Percentiles rank a stretch among this genome's conserved stretches.
Evolutionary conservation across 106 monocot species (phyloP).

Genomic region (Platanthera zijinensis): DNA sequence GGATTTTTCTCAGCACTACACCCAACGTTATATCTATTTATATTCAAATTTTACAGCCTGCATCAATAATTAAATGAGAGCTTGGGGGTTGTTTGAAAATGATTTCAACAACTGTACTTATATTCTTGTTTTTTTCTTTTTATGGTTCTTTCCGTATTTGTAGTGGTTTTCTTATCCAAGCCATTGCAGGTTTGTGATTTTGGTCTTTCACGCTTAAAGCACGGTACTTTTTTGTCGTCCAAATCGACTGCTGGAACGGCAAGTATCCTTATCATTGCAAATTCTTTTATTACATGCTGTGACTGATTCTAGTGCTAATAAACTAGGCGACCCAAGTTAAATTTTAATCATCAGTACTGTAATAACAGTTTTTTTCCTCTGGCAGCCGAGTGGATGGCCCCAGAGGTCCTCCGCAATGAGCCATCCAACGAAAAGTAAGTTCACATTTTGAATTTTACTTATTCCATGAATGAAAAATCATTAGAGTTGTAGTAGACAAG

Average conservation of each 20-base stretch:
- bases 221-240: constrained; percentile 86
- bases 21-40: not conserved
- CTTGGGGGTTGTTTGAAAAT: not conserved
- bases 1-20: too few species aligned
- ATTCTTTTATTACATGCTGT: not conserved
- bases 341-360: not conserved
- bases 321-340: not conserved
- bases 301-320: not conserved
- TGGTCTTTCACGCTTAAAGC: constrained; percentile 98
- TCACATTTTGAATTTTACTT: not conserved
- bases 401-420: constrained; percentile 94
- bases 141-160: not conserved
- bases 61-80: not conserved
- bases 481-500: not conserved
- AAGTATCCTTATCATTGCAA: constrained; percentile 11
- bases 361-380: not conserved
- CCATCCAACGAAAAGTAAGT: constrained; percentile 94
- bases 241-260: constrained; percentile 96
- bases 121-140: not conserved
- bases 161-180: not conserved
- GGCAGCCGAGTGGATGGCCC: constrained; percentile 98
- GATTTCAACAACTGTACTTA: not conserved
- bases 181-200: constrained; percentile 84
- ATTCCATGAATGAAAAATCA: not conserved
- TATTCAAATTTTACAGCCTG: not conserved